Evolutionary conservation across 108 stramenopile genomes (phyloP).

Genomic region (Craspedostauros australis): DNA sequence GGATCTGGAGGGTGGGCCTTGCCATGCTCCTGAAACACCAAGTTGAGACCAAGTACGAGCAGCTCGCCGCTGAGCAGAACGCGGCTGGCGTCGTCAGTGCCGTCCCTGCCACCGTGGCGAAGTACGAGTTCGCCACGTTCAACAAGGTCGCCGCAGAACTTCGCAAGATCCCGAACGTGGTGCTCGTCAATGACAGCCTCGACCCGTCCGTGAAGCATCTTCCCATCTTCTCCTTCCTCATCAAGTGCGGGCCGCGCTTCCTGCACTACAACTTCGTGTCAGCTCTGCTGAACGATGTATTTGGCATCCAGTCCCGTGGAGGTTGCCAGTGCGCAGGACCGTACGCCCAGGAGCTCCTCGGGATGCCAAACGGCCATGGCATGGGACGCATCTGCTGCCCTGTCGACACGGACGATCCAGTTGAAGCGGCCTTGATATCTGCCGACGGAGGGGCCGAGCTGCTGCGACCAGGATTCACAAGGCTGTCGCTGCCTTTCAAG

Average conservation of each 20-base stretch:
- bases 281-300: constrained; percentile 67
- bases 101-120: no score
- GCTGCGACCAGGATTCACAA: constrained; percentile 70
- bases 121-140: no score
- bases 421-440: constrained; percentile 77
- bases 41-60: neutral
- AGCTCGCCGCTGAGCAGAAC: no score
- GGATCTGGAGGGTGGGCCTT: constrained; percentile 41
- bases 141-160: constrained; percentile 49
- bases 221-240: constrained; percentile 58
- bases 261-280: constrained; percentile 65
- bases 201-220: no score
- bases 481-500: constrained; percentile 77
- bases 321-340: constrained; percentile 53
- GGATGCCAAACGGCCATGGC: constrained; percentile 15
- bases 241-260: constrained; percentile 39
- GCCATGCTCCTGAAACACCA: constrained; percentile 30
- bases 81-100: no score
- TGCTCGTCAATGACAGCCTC: constrained; percentile 51
- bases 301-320: constrained; percentile 53
- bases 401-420: constrained; percentile 42
- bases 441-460: constrained; percentile 72
- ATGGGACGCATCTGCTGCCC: constrained; percentile 16
- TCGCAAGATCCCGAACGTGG: constrained; percentile 60
- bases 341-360: constrained; percentile 17